Evolutionary conservation across 768 basidiomycete genomes (phyloP).

Genomic region (Bullera alba): DNA sequence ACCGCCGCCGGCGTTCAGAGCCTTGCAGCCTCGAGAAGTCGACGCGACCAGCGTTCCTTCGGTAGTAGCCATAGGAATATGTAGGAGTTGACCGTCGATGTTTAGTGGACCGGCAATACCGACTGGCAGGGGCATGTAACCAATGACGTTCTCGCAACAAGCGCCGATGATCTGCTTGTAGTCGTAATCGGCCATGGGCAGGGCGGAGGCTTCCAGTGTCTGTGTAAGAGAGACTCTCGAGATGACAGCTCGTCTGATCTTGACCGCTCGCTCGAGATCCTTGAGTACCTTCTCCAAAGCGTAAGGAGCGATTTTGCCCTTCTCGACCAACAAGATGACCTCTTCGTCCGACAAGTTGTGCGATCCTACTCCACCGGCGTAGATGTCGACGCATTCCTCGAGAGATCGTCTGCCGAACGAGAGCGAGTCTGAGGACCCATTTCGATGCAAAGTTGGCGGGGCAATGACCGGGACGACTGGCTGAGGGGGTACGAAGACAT

Average conservation of each 20-base stretch:
- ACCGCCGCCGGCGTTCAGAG: slow-evolving; percentile 90
- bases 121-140: slow-evolving; percentile 91
- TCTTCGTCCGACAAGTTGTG: slow-evolving; percentile 75
- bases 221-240: slow-evolving; percentile 80
- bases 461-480: slow-evolving; percentile 34
- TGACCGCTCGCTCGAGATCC: slow-evolving; percentile 77
- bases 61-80: slow-evolving; percentile 99
- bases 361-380: slow-evolving; percentile 51
- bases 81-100: slow-evolving; percentile 74
- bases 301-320: slow-evolving; percentile 90
- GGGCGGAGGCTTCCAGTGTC: slow-evolving; percentile 71
- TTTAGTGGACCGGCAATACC: slow-evolving; percentile 93
- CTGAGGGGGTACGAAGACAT: slow-evolving; percentile 21
- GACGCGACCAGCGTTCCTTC: slow-evolving; percentile 98
- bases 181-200: slow-evolving; percentile 81
- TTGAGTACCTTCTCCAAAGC: slow-evolving; percentile 91
- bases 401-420: slow-evolving; percentile 52
- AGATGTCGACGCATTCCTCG: slow-evolving; percentile 71
- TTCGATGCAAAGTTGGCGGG: slow-evolving; percentile 3
- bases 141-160: slow-evolving; percentile 98
- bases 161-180: slow-evolving; percentile 90
- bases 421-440: background rate
- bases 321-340: slow-evolving; percentile 75
- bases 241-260: slow-evolving; percentile 76
- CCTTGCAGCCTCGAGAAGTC: slow-evolving; percentile 94